Evolutionary conservation across 2,329 filamentous ascomycete species (phyloP).

Genomic region (Calonectria pseudoreteaudii): DNA sequence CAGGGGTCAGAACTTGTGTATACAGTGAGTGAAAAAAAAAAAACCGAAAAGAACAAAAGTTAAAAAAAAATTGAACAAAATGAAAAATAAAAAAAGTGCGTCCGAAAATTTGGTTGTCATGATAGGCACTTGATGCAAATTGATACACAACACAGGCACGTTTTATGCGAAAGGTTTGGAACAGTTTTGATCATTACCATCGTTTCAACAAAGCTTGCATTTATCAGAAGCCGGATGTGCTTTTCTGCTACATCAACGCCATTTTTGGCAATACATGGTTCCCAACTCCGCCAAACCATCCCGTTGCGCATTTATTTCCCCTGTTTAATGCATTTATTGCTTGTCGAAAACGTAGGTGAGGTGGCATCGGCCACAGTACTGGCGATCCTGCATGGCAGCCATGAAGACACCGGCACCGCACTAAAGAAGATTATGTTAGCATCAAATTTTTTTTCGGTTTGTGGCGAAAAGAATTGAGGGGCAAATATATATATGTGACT

Average conservation of each 20-base stretch:
- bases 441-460: not conserved
- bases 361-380: constrained; percentile 89
- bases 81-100: too few relatives aligned
- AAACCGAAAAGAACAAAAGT: too few relatives aligned
- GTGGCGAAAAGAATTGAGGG: not conserved
- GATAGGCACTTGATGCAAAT: not conserved
- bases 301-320: constrained; percentile 45
- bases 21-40: too few relatives aligned
- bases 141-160: not conserved
- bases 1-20: not conserved
- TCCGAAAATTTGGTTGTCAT: not conserved
- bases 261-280: constrained; percentile 48
- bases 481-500: constrained; percentile 56
- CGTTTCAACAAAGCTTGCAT: constrained; percentile 53
- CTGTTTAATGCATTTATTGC: constrained; percentile 59
- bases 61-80: too few relatives aligned
- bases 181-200: constrained; percentile 19
- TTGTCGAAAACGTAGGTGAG: constrained; percentile 81
- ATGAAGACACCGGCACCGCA: constrained; percentile 99
- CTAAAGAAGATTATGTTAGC: constrained; percentile 61
- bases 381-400: constrained; percentile 99
- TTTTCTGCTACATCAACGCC: constrained; percentile 59
- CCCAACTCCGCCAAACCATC: constrained; percentile 46
- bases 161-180: constrained; percentile 2
- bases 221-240: constrained; percentile 54